Evolutionary conservation across 805 yeast genomes (phyloP).

Genomic region (Saccharomycopsis malanga): DNA sequence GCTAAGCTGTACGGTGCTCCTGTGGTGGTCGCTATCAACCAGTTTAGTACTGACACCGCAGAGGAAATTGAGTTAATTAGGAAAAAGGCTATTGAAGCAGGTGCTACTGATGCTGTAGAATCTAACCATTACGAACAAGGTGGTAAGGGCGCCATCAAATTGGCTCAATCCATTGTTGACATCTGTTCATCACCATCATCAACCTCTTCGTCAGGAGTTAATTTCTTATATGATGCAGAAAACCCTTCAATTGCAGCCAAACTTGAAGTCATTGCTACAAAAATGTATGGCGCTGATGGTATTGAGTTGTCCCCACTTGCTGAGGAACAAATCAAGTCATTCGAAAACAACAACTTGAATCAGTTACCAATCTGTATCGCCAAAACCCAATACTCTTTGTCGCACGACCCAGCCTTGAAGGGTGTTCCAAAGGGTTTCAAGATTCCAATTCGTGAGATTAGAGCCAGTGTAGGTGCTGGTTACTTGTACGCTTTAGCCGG

Average conservation of each 20-base stretch:
- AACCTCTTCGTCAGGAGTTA: constrained; percentile 38
- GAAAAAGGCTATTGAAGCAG: constrained; percentile 79
- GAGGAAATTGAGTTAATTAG: constrained; percentile 76
- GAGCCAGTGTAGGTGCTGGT: constrained; percentile 95
- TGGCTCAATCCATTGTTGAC: constrained; percentile 76
- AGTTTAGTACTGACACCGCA: constrained; percentile 73
- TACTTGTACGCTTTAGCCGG: constrained; percentile 95
- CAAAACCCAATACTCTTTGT: constrained; percentile 92
- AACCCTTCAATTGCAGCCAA: constrained; percentile 68
- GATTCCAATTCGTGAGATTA: constrained; percentile 89
- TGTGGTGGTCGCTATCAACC: constrained; percentile 91
- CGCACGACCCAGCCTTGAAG: constrained; percentile 88
- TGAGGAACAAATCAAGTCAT: constrained; percentile 68
- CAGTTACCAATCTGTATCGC: constrained; percentile 94
- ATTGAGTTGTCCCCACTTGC: constrained; percentile 82
- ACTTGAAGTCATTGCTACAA: constrained; percentile 66
- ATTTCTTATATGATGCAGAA: constrained; percentile 63
- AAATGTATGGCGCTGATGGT: constrained; percentile 89
- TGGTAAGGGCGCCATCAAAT: constrained; percentile 79
- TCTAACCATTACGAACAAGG: constrained; percentile 96
- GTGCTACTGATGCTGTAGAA: constrained; percentile 85
- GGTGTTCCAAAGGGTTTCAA: constrained; percentile 94
- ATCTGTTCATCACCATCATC: constrained; percentile 46
- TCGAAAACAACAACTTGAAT: constrained; percentile 82
- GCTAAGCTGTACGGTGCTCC: constrained; percentile 82